Evolutionary conservation across 176 grass and related monocot genomes (phyloP), one percentile per base, ranked within the genome.

Genomic region (Aegilops umbellulata): DNA sequence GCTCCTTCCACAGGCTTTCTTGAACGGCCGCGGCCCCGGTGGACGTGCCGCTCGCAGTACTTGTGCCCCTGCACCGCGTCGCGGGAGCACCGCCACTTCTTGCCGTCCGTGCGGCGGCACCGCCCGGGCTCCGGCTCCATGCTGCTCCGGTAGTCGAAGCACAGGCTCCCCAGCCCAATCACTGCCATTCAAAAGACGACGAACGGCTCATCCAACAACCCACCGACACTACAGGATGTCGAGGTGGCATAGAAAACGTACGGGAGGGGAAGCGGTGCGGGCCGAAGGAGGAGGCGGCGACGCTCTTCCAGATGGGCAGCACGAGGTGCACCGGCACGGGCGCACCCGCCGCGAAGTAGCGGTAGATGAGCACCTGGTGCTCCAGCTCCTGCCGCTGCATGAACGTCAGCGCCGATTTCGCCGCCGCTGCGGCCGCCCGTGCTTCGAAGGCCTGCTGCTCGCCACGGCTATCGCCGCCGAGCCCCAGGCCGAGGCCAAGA

Each of bases 371-470:
- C 68, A 95, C 97, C 89, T 98, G 97, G 86, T 98, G 94, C 90
- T 98, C 97, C 76, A 98, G 92, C 87, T 98, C 97, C 81, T 98
- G 97, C 49, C 91, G 89, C 88, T 98, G 97, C 97, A 98, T 94
- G 87, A 98, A 98, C 55, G 97, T 98, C 86, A 97, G 91, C 44
- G 10, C 86, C 51, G 90, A 80, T 22, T 57, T 31, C 55, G 63
- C 64, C 80, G 34, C n/a, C 72, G 38, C 35, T 34, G 53, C 42
- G 11, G 12, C 25, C 2, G 16, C 58, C 32, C 65, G 47, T 5
- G 80, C 73, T 2, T 65, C 66, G 22, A 22, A 80, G 35, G 51
- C 75, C 0, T 63, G 81, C 57, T 32, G 81, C 57, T 32, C 86
- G 15, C 25, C 66, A 6, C 75, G 7, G 29, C 76, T 70, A 23